Evolutionary conservation across 306 rosid genomes (phyloP).

Genomic region (Gynostemma pentaphyllum): DNA sequence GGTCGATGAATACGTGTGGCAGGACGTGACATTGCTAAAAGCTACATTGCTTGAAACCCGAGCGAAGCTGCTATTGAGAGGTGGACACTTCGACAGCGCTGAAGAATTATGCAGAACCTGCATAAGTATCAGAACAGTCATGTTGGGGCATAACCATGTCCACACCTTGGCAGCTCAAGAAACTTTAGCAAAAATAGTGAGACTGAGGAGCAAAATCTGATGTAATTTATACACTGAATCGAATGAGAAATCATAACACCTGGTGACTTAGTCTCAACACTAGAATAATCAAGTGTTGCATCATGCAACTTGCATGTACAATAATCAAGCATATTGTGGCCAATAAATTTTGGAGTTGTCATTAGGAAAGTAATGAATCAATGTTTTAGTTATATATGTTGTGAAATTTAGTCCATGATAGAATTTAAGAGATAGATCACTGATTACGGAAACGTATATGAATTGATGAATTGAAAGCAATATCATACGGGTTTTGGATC

Average conservation of each 20-base stretch:
- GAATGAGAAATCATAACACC: neutral
- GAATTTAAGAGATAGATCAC: too few relatives aligned
- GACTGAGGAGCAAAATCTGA: constrained; percentile 71
- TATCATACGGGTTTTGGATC: too few relatives aligned
- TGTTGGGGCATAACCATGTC: constrained; percentile 80
- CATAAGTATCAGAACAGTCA: constrained; percentile 76
- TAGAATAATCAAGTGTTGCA: neutral
- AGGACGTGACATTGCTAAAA: constrained; percentile 71
- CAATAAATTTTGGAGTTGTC: too few relatives aligned
- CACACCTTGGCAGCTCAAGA: constrained; percentile 81
- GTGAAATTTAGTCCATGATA: too few relatives aligned
- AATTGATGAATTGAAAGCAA: too few relatives aligned
- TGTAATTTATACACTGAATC: neutral
- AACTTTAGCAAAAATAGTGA: constrained; percentile 66
- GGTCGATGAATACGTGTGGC: constrained; percentile 86
- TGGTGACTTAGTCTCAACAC: constrained; percentile 7
- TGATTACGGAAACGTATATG: too few relatives aligned
- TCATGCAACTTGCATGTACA: neutral
- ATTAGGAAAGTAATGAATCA: too few relatives aligned
- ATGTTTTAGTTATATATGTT: too few relatives aligned
- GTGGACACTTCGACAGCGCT: constrained; percentile 61
- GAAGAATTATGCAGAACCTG: constrained; percentile 81
- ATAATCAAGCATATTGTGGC: too few relatives aligned
- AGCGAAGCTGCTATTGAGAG: constrained; percentile 65
- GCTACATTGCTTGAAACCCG: constrained; percentile 80